Percentiles rank a stretch among this genome's conserved stretches.
These are phyloP conservation scores for Yamadazyma membranifaciens DNA, from an alignment of 1,139 yeast genomes.

Conservation along the genomic window DNA sequence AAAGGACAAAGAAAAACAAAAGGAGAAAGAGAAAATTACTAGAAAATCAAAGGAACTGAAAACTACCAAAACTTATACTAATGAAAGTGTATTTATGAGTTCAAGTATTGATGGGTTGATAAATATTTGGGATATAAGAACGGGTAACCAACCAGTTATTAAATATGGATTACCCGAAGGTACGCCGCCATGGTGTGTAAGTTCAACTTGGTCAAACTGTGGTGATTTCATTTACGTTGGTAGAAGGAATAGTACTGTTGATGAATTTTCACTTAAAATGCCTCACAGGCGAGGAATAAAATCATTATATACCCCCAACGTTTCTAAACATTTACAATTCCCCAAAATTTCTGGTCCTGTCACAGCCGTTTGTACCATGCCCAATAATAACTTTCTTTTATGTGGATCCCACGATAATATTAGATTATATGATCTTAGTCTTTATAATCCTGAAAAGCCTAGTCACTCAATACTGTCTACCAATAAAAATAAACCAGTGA, in stretches of 20 bases:
- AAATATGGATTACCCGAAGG: constrained; percentile 58
- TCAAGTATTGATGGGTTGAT: constrained; percentile 84
- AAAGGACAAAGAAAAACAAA: constrained; percentile 16
- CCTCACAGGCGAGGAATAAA: constrained; percentile 34
- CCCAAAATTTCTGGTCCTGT: constrained; percentile 94
- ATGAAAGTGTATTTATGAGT: constrained; percentile 67
- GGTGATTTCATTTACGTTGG: constrained; percentile 85
- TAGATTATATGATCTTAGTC: constrained; percentile 72
- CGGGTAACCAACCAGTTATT: constrained; percentile 42
- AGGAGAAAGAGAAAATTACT: constrained; percentile 4
- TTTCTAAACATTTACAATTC: constrained; percentile 62
- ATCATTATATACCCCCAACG: constrained; percentile 38
- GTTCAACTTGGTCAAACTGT: constrained; percentile 86
- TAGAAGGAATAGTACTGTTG: constrained; percentile 84
- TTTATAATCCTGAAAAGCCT: constrained; percentile 40
- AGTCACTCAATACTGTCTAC: constrained; percentile 13
- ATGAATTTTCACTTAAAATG: constrained; percentile 75
- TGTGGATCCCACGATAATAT: constrained; percentile 93
- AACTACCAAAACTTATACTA: constrained; percentile 30
- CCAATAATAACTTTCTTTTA: constrained; percentile 72
- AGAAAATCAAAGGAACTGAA: constrained; percentile 1
- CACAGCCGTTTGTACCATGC: constrained; percentile 75
- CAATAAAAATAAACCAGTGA: constrained; percentile 35
- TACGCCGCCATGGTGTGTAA: constrained; percentile 93
- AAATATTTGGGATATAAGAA: constrained; percentile 80